These are phyloP conservation scores for Phanerochaete carnosa DNA, from an alignment of 768 basidiomycete species.

Conservation along the genomic window DNA sequence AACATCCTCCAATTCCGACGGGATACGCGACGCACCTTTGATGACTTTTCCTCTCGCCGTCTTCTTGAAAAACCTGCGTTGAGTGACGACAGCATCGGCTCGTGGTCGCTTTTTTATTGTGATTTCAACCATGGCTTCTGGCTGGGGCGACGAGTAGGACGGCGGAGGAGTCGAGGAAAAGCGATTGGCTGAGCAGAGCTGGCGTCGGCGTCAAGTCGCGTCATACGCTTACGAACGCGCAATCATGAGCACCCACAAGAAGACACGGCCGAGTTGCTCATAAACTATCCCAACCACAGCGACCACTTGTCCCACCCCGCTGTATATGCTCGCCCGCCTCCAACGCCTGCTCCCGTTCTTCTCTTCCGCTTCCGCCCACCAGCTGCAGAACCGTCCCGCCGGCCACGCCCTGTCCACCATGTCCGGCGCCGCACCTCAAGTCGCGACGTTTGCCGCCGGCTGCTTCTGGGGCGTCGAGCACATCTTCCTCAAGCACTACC, in stretches of 20 bases:
- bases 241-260: not conserved
- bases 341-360: not conserved
- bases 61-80: conserved; percentile 95
- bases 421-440: conserved; percentile 24
- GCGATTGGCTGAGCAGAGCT: not conserved
- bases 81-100: conserved; percentile 71
- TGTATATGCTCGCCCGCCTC: not conserved
- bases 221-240: not conserved
- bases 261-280: not conserved
- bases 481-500: conserved; percentile 79
- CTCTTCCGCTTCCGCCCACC: not conserved
- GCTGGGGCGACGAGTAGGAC: not conserved
- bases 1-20: not conserved
- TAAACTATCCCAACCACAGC: not conserved
- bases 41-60: conserved; percentile 91
- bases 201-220: conserved; percentile 5
- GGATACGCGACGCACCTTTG: conserved; percentile 56
- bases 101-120: conserved; percentile 70
- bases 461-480: conserved; percentile 90
- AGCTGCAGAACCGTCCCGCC: not conserved
- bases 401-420: not conserved
- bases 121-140: conserved; percentile 48
- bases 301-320: not conserved
- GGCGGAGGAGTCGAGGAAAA: not conserved
- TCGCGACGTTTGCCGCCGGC: conserved; percentile 55